Evolutionary conservation across 2,329 filamentous ascomycete species (phyloP).

Genomic region (Ophiosphaerella korrae): DNA sequence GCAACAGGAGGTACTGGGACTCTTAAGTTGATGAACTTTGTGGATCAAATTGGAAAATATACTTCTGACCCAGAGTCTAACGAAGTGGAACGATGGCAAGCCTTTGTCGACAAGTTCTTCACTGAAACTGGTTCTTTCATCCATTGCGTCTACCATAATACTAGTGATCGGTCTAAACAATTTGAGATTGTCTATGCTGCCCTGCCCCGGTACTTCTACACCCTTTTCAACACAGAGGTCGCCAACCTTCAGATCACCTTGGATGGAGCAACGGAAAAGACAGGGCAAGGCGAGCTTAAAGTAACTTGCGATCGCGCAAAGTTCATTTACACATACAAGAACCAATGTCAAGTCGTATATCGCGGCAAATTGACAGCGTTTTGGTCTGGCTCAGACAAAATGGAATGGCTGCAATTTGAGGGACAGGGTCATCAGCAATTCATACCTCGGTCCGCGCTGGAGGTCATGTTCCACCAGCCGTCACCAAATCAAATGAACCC

Average conservation of each 20-base stretch:
- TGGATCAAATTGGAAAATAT: constrained; percentile 61
- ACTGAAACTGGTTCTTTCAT: constrained; percentile 76
- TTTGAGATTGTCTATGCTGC: constrained; percentile 86
- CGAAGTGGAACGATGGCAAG: constrained; percentile 77
- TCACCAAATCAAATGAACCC: constrained; percentile 55
- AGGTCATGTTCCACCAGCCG: constrained; percentile 51
- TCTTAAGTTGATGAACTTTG: constrained; percentile 60
- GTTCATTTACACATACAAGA: constrained; percentile 88
- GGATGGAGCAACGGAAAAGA: constrained; percentile 67
- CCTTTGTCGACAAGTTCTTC: constrained; percentile 82
- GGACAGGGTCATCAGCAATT: constrained; percentile 81
- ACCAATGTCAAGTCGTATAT: constrained; percentile 78
- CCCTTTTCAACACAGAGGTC: constrained; percentile 82
- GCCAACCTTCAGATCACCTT: constrained; percentile 84
- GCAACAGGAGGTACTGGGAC: constrained; percentile 48
- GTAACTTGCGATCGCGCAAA: constrained; percentile 78
- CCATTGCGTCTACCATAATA: constrained; percentile 64
- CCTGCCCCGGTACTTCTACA: constrained; percentile 86
- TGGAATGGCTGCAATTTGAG: constrained; percentile 84
- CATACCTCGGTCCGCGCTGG: constrained; percentile 69
- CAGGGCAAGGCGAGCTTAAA: constrained; percentile 68
- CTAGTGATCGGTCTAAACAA: constrained; percentile 70
- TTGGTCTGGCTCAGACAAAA: constrained; percentile 76
- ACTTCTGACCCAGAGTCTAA: constrained; percentile 53
- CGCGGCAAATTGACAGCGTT: constrained; percentile 77